These are phyloP conservation scores for Aspergillus hancockii DNA, from an alignment of 495 filamentous ascomycete genomes.

Conservation along the genomic window DNA sequence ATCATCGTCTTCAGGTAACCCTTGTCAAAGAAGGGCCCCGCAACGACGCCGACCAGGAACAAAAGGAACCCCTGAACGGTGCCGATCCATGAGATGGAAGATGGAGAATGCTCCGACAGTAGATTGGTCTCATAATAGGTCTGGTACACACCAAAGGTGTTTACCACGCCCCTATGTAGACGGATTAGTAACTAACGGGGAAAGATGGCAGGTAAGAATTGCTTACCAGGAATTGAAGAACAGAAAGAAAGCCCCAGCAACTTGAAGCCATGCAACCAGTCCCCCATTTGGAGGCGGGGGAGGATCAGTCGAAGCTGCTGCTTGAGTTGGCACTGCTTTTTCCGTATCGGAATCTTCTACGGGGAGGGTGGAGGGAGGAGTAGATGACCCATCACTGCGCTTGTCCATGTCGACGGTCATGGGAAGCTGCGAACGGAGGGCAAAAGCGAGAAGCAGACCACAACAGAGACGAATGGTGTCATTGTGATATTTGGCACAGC, in stretches of 20 bases:
- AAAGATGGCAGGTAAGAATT: neutral
- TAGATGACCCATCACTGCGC: too few relatives aligned
- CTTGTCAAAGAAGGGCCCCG: slow-evolving; percentile 43
- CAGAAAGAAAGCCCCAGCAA: slow-evolving; percentile 22
- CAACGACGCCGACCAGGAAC: slow-evolving; percentile 31
- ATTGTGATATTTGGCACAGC: too few relatives aligned
- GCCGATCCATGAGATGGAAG: slow-evolving; percentile 48
- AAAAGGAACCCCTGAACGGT: slow-evolving; percentile 41
- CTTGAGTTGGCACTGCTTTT: too few relatives aligned
- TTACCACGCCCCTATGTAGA: slow-evolving; percentile 36
- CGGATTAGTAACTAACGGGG: neutral
- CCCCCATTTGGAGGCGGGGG: neutral
- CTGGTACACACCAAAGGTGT: slow-evolving; percentile 48
- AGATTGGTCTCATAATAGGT: slow-evolving; percentile 36
- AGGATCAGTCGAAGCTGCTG: too few relatives aligned
- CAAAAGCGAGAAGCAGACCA: too few relatives aligned
- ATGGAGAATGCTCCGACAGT: slow-evolving; percentile 22
- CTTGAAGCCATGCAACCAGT: slow-evolving; percentile 19
- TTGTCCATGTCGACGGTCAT: too few relatives aligned
- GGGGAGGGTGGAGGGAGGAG: too few relatives aligned
- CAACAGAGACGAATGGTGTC: too few relatives aligned
- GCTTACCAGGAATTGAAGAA: slow-evolving; percentile 28
- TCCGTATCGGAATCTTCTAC: too few relatives aligned
- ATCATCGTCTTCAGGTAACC: slow-evolving; percentile 37
- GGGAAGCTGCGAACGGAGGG: too few relatives aligned